Percentiles rank a stretch among this genome's conserved stretches.
These are phyloP conservation scores for Candida maltosa DNA, from an alignment of 805 yeast species.

Conservation along the genomic window DNA sequence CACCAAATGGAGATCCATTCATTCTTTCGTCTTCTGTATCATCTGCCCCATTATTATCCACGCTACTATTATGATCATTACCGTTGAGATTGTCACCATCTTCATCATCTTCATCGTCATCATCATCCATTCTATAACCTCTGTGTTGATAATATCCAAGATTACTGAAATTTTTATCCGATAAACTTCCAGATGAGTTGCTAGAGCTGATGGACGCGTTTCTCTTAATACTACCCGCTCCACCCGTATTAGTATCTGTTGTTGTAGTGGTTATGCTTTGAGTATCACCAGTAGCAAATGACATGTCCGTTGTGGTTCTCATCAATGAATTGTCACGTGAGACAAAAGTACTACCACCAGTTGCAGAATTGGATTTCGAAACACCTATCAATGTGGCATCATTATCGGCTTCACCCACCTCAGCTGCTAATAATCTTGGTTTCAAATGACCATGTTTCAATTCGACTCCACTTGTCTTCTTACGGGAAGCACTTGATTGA, in stretches of 20 bases:
- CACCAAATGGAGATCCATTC: not conserved
- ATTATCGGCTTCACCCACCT: slow-evolving; percentile 55
- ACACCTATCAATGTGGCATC: not conserved
- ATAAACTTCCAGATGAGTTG: slow-evolving; percentile 27
- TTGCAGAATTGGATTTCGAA: slow-evolving; percentile 3
- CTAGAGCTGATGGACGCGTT: slow-evolving; percentile 18
- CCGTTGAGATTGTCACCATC: slow-evolving; percentile 2
- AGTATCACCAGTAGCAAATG: slow-evolving; percentile 11
- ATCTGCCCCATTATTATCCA: slow-evolving; percentile 1
- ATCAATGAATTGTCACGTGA: slow-evolving; percentile 28
- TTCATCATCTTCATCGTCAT: slow-evolving; percentile 14
- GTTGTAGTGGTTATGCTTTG: slow-evolving; percentile 4
- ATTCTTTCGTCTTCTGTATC: slow-evolving; percentile 13
- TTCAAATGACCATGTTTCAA: slow-evolving; percentile 61
- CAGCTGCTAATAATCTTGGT: slow-evolving; percentile 70
- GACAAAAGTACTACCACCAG: slow-evolving; percentile 6
- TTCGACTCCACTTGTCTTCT: slow-evolving; percentile 46
- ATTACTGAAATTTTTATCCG: slow-evolving; percentile 16
- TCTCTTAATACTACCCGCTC: slow-evolving; percentile 12
- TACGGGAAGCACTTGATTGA: slow-evolving; percentile 13
- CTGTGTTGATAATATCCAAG: slow-evolving; percentile 42
- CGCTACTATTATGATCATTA: slow-evolving; percentile 9
- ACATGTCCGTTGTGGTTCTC: slow-evolving; percentile 28
- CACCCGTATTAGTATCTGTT: not conserved
- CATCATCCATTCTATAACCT: slow-evolving; percentile 28